These are phyloP conservation scores for Lophiostoma macrostomum DNA, from an alignment of 495 filamentous ascomycete species.

Conservation along the genomic window DNA sequence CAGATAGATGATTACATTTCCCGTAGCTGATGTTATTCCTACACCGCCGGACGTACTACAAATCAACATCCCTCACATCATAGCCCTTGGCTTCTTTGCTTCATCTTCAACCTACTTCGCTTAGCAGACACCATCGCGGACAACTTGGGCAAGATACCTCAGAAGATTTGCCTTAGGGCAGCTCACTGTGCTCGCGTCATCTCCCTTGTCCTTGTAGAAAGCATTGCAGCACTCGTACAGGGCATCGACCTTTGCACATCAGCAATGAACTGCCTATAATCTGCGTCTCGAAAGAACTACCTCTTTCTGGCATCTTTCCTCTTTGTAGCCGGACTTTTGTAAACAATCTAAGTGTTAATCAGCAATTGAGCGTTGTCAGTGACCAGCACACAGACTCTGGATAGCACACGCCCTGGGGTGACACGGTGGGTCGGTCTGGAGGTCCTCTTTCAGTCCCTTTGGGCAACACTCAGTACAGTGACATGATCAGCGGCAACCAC, in stretches of 20 bases:
- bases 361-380: conserved; percentile 14
- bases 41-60: too few relatives aligned
- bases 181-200: conserved; percentile 70
- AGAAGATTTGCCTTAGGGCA: conserved; percentile 82
- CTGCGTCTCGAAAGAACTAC: conserved; percentile 18
- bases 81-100: conserved; percentile 61
- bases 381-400: conserved; percentile 58
- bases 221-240: conserved; percentile 91
- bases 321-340: conserved; percentile 77
- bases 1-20: too few relatives aligned
- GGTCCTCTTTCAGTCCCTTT: conserved; percentile 59
- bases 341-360: conserved; percentile 63
- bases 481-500: background rate
- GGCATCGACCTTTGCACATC: conserved; percentile 89
- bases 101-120: conserved; percentile 79
- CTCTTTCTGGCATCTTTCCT: conserved; percentile 70
- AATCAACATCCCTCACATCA: conserved; percentile 15
- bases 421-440: conserved; percentile 75
- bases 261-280: too few relatives aligned
- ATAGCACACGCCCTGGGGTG: conserved; percentile 90
- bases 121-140: too few relatives aligned
- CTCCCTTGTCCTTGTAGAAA: conserved; percentile 80
- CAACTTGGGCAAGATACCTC: conserved; percentile 34
- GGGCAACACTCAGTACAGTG: background rate
- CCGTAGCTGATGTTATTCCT: too few relatives aligned